Conservation (phyloP, 331 rosid species). For the Telfairia occidentalis region DNA sequence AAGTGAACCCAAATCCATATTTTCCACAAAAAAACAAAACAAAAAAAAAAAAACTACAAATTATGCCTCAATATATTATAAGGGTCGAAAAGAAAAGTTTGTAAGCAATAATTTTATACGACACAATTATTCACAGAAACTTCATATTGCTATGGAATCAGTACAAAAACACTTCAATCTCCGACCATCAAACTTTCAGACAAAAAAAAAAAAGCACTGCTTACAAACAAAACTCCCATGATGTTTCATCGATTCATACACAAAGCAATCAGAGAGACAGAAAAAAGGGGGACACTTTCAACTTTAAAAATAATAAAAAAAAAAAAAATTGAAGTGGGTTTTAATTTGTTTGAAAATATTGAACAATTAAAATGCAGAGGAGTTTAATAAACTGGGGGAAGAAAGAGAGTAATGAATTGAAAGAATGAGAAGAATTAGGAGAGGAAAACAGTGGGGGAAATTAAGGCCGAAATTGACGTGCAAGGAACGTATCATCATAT, state of each 20-base stretch:
- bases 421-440: background rate
- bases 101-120: background rate
- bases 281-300: background rate
- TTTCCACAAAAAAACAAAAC: background rate
- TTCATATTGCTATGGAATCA: background rate
- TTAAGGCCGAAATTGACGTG: background rate
- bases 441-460: background rate
- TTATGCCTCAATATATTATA: background rate
- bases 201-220: background rate
- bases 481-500: background rate
- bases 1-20: background rate
- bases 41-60: background rate
- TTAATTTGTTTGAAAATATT: background rate
- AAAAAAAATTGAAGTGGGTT: too few relatives aligned
- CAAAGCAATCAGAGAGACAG: background rate
- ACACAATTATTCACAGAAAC: background rate
- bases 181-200: background rate
- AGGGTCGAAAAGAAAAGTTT: too few relatives aligned
- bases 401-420: background rate
- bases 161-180: background rate
- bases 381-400: background rate
- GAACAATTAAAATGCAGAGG: background rate
- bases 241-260: background rate
- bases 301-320: too few relatives aligned
- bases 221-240: background rate